phyloP scores from a whole-genome alignment of 148 eudicot species.

The Dianthus caryophyllus region DNA sequence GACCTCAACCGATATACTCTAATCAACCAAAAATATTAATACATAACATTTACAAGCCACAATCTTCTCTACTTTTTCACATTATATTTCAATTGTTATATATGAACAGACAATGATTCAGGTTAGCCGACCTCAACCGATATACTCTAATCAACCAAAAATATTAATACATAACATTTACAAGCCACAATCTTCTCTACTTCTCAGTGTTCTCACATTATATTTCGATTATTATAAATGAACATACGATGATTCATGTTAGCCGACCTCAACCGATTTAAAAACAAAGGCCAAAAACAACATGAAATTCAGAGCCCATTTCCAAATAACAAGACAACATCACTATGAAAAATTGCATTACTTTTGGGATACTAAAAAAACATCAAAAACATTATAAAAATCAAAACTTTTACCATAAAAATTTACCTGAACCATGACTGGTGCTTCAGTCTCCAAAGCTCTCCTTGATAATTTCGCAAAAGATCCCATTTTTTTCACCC shows the following conservation, averaged over 20 bases:
- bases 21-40: not conserved
- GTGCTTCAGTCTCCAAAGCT: constrained; percentile 51
- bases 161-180: too few relatives aligned
- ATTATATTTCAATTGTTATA: too few relatives aligned
- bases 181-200: too few relatives aligned
- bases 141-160: too few relatives aligned
- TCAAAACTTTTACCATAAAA: not conserved
- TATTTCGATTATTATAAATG: too few relatives aligned
- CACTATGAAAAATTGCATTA: not conserved
- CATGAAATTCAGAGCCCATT: constrained; percentile 12
- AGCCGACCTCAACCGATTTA: too few relatives aligned
- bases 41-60: not conserved
- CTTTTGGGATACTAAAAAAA: constrained; percentile 15
- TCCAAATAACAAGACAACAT: not conserved
- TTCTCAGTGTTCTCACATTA: too few relatives aligned
- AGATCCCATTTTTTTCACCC: constrained; percentile 30
- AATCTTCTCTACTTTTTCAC: not conserved
- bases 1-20: too few relatives aligned
- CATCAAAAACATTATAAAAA: not conserved
- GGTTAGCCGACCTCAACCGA: too few relatives aligned
- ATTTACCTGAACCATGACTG: constrained; percentile 57
- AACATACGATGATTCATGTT: too few relatives aligned
- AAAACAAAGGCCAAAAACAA: too few relatives aligned
- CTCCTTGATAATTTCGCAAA: constrained; percentile 39
- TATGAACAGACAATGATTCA: too few relatives aligned